Percentiles rank a stretch among this genome's conserved stretches.
Evolutionary conservation across 2,329 filamentous ascomycete species (phyloP).

Genomic region (Aspergillus fijiensis): DNA sequence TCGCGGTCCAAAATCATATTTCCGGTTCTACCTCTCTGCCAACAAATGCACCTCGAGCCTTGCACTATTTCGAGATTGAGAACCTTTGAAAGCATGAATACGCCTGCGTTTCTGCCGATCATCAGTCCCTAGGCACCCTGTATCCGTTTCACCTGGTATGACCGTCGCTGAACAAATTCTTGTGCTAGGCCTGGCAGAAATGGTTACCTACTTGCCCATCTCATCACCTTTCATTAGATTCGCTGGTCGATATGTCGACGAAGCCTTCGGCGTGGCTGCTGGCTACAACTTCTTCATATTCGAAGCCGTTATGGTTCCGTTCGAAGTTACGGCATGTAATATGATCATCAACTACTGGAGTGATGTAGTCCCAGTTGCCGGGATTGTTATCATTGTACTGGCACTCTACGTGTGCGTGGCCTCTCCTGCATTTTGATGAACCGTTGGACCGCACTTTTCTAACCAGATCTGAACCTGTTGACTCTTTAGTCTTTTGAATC

Average conservation of each 20-base stretch:
- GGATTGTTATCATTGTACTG: constrained; percentile 48
- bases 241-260: constrained; percentile 50
- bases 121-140: not conserved
- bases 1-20: not conserved
- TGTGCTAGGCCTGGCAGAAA: constrained; percentile 47
- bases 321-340: constrained; percentile 53
- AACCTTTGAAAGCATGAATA: too few relatives aligned
- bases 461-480: not conserved
- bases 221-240: constrained; percentile 49
- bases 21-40: constrained; percentile 10
- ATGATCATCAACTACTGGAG: constrained; percentile 54
- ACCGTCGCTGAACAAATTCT: constrained; percentile 23
- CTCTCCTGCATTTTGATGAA: not conserved
- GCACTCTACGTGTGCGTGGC: constrained; percentile 43
- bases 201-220: constrained; percentile 52
- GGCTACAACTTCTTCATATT: constrained; percentile 55
- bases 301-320: constrained; percentile 52
- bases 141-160: constrained; percentile 4
- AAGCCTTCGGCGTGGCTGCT: constrained; percentile 48
- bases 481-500: constrained; percentile 53
- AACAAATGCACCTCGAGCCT: constrained; percentile 1
- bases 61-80: too few relatives aligned
- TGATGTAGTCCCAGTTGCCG: constrained; percentile 46
- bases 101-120: not conserved
- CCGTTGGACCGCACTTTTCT: not conserved